Conservation (phyloP, 352 stramenopile species). For the Globisporangium emineosum region DNA sequence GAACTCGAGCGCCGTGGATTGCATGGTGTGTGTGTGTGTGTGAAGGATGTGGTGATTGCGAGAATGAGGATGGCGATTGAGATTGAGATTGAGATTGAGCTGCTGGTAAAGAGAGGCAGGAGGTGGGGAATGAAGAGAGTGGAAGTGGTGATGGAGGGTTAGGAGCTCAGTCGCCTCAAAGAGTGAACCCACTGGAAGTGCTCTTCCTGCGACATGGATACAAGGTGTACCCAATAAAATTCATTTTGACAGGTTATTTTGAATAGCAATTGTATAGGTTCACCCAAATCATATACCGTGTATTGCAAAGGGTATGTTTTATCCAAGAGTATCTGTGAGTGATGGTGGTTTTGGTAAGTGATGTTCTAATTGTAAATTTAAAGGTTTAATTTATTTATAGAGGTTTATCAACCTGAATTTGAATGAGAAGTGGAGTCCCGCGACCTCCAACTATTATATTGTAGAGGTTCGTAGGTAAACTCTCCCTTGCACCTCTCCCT, state of each 20-base stretch:
- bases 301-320: neutral
- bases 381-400: neutral
- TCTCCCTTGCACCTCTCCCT: too few relatives aligned
- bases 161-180: neutral
- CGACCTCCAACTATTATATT: too few relatives aligned
- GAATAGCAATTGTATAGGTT: neutral
- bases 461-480: neutral
- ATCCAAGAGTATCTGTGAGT: neutral
- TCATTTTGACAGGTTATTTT: neutral
- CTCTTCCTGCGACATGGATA: neutral
- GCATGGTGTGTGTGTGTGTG: neutral
- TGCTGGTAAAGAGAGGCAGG: neutral
- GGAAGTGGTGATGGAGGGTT: neutral
- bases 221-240: neutral
- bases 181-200: neutral
- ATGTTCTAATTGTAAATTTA: neutral
- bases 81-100: neutral
- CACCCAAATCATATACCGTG: neutral
- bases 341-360: neutral
- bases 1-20: slow-evolving; percentile 38
- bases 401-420: neutral
- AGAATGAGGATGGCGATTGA: slow-evolving; percentile 4
- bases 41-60: neutral
- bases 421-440: too few relatives aligned
- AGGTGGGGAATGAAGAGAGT: neutral